Conservation (phyloP, 164 flowering plant species). For the Vitis labrusca region DNA sequence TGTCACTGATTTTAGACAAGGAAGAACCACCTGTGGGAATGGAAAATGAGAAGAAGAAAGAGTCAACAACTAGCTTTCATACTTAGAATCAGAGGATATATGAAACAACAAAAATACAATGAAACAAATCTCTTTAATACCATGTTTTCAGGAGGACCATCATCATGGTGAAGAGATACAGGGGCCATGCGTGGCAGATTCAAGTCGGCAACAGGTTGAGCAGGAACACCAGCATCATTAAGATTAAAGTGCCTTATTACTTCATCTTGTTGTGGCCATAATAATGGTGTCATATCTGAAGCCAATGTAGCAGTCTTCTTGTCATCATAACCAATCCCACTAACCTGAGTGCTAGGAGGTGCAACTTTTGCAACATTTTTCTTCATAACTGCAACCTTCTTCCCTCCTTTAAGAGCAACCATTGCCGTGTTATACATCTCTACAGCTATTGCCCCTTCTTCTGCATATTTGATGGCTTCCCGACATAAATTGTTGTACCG, state of each 20-base stretch:
- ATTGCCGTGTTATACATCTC: slow-evolving; percentile 65
- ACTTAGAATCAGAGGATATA: background rate
- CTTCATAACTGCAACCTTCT: slow-evolving; percentile 51
- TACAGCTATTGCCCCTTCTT: slow-evolving; percentile 66
- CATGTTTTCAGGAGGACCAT: slow-evolving; percentile 59
- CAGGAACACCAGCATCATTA: slow-evolving; percentile 46
- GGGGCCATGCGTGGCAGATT: slow-evolving; percentile 70
- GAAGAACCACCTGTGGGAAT: slow-evolving; percentile 46
- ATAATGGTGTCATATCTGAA: slow-evolving; percentile 53
- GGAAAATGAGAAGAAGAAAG: background rate
- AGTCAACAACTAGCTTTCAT: background rate
- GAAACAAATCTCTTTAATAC: slow-evolving; percentile 26
- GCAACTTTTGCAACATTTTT: slow-evolving; percentile 54
- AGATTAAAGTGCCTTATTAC: slow-evolving; percentile 51
- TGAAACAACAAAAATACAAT: background rate
- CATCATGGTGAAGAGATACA: slow-evolving; percentile 63
- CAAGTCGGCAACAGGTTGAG: slow-evolving; percentile 47
- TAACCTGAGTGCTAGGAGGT: slow-evolving; percentile 34
- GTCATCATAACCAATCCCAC: slow-evolving; percentile 42
- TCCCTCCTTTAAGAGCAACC: slow-evolving; percentile 55
- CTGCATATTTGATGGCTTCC: slow-evolving; percentile 71
- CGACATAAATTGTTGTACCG: slow-evolving; percentile 61
- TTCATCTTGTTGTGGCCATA: slow-evolving; percentile 84
- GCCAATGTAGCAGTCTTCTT: slow-evolving; percentile 30
- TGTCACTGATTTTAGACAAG: slow-evolving; percentile 90